These are phyloP conservation scores for Daldinia eschscholtzii DNA, from an alignment of 2,329 filamentous ascomycete genomes.

Conservation along the genomic window DNA sequence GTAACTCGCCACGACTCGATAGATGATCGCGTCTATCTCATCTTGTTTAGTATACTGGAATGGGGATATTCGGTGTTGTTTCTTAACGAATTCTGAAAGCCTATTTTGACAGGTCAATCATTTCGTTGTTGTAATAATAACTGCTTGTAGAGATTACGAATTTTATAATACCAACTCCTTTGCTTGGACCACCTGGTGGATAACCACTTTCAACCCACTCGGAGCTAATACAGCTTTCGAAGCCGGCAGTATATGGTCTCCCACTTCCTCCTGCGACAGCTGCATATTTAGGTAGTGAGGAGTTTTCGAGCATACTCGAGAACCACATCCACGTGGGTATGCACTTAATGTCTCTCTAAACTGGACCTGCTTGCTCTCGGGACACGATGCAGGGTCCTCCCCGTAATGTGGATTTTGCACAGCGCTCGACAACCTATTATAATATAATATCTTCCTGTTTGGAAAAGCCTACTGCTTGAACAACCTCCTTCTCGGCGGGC, in stretches of 20 bases:
- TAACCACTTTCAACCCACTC: background rate
- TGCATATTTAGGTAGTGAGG: slow-evolving; percentile 13
- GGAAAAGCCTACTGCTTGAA: slow-evolving; percentile 1
- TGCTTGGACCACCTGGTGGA: background rate
- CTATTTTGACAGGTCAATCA: background rate
- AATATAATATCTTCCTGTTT: background rate
- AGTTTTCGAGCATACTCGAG: background rate
- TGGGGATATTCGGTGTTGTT: background rate
- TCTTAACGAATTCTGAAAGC: background rate
- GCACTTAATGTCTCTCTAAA: slow-evolving; percentile 1
- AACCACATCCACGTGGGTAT: slow-evolving; percentile 9
- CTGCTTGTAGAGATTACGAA: background rate
- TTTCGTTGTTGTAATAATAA: too few relatives aligned
- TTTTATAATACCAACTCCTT: background rate
- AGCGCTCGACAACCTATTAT: background rate
- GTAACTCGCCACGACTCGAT: background rate
- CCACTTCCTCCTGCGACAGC: background rate
- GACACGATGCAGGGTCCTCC: slow-evolving; percentile 2
- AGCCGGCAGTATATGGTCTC: background rate
- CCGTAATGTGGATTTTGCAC: background rate
- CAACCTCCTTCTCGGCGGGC: slow-evolving; percentile 3
- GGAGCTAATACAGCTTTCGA: background rate
- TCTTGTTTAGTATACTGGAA: background rate
- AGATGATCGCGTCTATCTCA: background rate
- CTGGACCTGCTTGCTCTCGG: background rate